A percentile compares a stretch with the other conserved stretches of the same genome.
phyloP scores from a whole-genome alignment of 257 asterid species.

The Rauvolfia tetraphylla region DNA sequence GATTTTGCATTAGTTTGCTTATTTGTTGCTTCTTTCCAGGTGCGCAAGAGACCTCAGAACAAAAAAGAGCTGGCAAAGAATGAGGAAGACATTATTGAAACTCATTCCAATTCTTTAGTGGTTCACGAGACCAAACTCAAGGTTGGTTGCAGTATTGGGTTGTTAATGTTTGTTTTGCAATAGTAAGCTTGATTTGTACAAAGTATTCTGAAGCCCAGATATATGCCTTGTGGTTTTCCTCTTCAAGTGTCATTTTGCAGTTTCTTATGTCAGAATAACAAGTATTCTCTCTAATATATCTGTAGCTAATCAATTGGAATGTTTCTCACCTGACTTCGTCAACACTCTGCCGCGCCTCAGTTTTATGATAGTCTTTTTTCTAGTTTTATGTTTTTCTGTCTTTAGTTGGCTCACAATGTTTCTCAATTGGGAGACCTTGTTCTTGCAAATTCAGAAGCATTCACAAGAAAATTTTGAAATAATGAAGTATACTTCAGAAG shows the following conservation, averaged over 20 bases:
- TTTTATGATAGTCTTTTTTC: conserved; percentile 5
- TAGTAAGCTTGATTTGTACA: background rate
- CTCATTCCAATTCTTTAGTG: conserved; percentile 56
- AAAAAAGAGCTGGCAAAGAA: conserved; percentile 80
- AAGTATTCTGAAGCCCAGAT: background rate
- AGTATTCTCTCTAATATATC: background rate
- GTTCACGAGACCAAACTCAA: conserved; percentile 94
- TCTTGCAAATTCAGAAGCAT: background rate
- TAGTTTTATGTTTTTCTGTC: background rate
- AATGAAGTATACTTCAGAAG: background rate
- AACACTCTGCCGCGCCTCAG: too few relatives aligned
- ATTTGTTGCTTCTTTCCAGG: conserved; percentile 44
- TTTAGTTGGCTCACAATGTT: background rate
- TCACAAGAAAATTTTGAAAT: background rate
- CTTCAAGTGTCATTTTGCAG: background rate
- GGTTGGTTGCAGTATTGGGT: conserved; percentile 32
- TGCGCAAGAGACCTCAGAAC: conserved; percentile 87
- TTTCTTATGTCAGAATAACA: background rate
- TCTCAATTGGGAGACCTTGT: background rate
- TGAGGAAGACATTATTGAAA: conserved; percentile 88
- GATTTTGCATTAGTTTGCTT: conserved; percentile 18
- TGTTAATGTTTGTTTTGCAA: background rate
- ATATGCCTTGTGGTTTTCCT: background rate
- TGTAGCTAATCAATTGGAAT: background rate
- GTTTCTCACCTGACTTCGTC: background rate